These are phyloP conservation scores for Plasmodium inui DNA, from an alignment of 169 alveolate genomes.

Conservation along the genomic window DNA sequence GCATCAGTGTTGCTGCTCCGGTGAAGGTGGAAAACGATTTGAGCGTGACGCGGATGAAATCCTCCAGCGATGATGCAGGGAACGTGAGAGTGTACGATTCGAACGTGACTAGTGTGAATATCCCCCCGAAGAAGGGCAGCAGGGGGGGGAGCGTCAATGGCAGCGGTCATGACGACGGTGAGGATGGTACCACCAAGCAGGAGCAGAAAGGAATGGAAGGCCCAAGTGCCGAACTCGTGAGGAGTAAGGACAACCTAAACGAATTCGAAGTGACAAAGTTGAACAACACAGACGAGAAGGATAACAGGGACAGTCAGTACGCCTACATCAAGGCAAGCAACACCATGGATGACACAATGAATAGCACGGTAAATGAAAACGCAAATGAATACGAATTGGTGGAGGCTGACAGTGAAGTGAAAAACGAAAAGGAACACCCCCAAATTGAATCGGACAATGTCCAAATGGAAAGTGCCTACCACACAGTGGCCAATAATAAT, in stretches of 20 bases:
- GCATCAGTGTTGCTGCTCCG: neutral
- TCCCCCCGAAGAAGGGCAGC: neutral
- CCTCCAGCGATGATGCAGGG: neutral
- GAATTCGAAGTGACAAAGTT: neutral
- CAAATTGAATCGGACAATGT: neutral
- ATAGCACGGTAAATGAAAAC: neutral
- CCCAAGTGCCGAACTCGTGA: neutral
- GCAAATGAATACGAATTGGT: neutral
- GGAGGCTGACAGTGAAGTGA: neutral
- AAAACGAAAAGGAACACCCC: neutral
- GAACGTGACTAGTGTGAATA: neutral
- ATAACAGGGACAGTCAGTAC: neutral
- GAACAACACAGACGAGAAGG: neutral
- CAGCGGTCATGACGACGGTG: neutral
- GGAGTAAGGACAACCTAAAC: neutral
- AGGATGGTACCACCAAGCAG: neutral
- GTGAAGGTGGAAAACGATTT: neutral
- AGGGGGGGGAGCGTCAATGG: neutral
- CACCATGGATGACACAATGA: neutral
- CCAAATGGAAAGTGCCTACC: neutral
- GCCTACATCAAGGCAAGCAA: neutral
- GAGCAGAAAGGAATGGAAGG: neutral
- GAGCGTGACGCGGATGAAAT: neutral
- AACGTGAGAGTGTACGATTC: neutral
- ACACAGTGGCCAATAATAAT: conserved; percentile 1